Base-by-base conservation (phyloP, 2,329 filamentous ascomycete species). In the Aspergillus aculeatus region DNA sequence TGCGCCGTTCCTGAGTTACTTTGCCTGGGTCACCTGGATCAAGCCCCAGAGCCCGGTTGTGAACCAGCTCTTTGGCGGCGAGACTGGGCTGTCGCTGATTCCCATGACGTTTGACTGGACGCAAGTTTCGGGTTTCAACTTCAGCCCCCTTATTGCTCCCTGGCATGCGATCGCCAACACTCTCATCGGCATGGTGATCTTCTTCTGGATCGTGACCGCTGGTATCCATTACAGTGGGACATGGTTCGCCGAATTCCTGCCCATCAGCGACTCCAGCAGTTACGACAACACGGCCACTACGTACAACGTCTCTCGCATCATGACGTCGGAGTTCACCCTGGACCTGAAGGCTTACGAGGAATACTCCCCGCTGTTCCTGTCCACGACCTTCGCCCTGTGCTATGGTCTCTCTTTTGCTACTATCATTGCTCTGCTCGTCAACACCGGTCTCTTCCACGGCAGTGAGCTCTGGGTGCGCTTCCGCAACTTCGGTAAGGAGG, bases 31-130 rank as follows among this genome's bases (percentile, higher is more conserved):
- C 11, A 91, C 89, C 0, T 91, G 89, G 88, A 83, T 91, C 58
- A 84, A 84, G 1, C 89, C 89, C 0, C 80, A 90, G 53, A 90
- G 84, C 60, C 79, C 84, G 0, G 76, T 90, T 10, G 74, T 92
- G 44, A 92, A 92, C 64, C 89, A 92, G 70, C 69, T 92, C 1
- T 92, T 92, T 65, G 89, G 89, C 2, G 88, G 87, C 1, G 81
- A 80, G 52, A 88, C 86, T 0, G 89, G 89, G 0, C 64, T 92
- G 3, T 89, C 86, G 0, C 69, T 92, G 29, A 75, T 91, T 6
- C 89, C 89, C 1, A 84, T 92, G 32, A 91, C 88, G 0, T 90
- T 92, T 68, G 89, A 92, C 77, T 91, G 89, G 88, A 88, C 87
- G 5, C 87, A 90, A 66, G 82, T 91, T 55, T 82, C 87, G 3